Evolutionary conservation across 257 asterid species (phyloP), one percentile per base, ranked within the genome.

Genomic region (Marsdenia floribunda): DNA sequence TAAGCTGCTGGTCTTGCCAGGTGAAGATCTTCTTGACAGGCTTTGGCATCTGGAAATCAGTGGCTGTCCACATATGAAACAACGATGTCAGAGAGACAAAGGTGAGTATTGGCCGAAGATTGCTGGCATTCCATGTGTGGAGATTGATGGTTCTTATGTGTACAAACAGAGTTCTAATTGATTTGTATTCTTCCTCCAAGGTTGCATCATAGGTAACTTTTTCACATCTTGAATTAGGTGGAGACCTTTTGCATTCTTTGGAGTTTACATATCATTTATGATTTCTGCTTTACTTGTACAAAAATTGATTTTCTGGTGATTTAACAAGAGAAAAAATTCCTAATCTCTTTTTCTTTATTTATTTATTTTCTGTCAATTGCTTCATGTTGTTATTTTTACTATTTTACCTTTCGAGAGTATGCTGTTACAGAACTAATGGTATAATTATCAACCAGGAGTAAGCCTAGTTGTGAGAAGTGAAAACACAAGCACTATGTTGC

Each of bases 41-140:
- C 90, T 89, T 55, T 89, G 92, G 92, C 87, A 85, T 82, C 86
- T 89, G 4, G 92, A 87, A 54, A 86, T 89, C 54, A 89, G 89
- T 38, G 86, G 82, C 37, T 89, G 96, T 22, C 78, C 81, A 6
- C 77, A 69, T 74, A 80, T 89, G 75, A 83, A 75, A 64, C 81
- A 79, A 12, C 80, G 68, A 35, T 89, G 90, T 80, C 73, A 50
- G 73, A 89, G 77, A 52, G 91, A 82, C 66, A 85, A 8, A 78
- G 96, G 96, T 0, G 92, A 87, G 1, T 83, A 83, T 80, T 89
- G 96, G 96, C 54, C 76, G 5, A 85, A 82, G 86, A 89, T 89
- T 47, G 81, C 87, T 60, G 88, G 86, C 66, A 87, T 89, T 78
- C 96, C 96, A 69, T 87, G 96, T 50, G 96, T 89, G 80, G 89